These are phyloP conservation scores for Amaranthus cruentus DNA, from an alignment of 148 eudicot species.

Conservation along the genomic window DNA sequence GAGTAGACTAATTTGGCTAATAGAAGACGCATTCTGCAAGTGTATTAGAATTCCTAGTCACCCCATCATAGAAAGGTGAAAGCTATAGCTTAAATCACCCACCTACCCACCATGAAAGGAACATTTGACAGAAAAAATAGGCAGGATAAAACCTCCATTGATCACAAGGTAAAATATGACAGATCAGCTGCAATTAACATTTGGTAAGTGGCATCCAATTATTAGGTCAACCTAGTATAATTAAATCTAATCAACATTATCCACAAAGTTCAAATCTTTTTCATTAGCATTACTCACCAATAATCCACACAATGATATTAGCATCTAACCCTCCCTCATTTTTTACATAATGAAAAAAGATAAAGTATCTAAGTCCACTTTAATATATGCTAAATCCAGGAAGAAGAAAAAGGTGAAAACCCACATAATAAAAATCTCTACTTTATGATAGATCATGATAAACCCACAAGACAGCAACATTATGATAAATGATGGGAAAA, in stretches of 20 bases:
- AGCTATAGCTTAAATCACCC: not conserved
- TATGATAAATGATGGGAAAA: not conserved
- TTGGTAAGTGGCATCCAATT: not conserved
- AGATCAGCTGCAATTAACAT: constrained; percentile 1
- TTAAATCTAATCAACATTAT: constrained; percentile 3
- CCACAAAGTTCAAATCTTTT: constrained; percentile 8
- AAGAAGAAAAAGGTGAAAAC: not conserved
- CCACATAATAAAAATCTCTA: not conserved
- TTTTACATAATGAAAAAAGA: not conserved
- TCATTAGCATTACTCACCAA: constrained; percentile 5
- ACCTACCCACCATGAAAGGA: constrained; percentile 9
- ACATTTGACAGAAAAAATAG: not conserved
- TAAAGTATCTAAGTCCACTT: not conserved
- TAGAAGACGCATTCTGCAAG: not conserved
- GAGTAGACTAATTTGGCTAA: not conserved
- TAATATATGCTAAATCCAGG: not conserved
- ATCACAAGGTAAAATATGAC: not conserved
- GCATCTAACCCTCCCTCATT: not conserved
- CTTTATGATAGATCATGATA: not conserved
- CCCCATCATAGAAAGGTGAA: not conserved
- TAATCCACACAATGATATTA: constrained; percentile 3
- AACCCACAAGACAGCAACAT: constrained; percentile 2
- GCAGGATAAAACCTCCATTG: not conserved
- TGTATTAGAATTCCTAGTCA: not conserved
- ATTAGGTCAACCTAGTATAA: constrained; percentile 2